phyloP scores from a whole-genome alignment of 352 stramenopile genomes.

The Phytophthora syringae region DNA sequence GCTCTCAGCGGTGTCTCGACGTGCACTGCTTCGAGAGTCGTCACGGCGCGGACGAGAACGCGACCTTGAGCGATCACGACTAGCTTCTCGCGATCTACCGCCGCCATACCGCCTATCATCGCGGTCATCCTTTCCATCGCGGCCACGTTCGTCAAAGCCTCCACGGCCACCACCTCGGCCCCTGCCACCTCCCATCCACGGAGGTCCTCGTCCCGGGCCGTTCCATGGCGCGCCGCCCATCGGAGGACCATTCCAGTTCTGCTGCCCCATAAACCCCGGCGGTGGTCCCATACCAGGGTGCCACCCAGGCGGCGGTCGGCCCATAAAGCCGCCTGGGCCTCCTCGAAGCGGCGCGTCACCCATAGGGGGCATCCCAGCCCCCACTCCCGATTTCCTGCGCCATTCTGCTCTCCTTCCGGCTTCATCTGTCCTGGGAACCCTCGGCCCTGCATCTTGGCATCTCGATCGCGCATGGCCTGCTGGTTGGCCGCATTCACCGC shows the following conservation, averaged over 20 bases:
- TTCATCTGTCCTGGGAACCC: constrained; percentile 39
- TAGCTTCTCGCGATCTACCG: constrained; percentile 47
- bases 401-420: constrained; percentile 25
- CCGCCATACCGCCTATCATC: constrained; percentile 30
- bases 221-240: constrained; percentile 51
- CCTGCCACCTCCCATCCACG: constrained; percentile 64
- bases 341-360: constrained; percentile 34
- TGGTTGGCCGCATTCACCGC: constrained; percentile 64
- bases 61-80: constrained; percentile 67
- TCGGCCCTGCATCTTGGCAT: constrained; percentile 43
- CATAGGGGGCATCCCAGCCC: constrained; percentile 29
- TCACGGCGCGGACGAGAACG: constrained; percentile 45
- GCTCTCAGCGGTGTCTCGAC: constrained; percentile 24
- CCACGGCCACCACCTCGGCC: constrained; percentile 43
- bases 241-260: constrained; percentile 57
- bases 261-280: constrained; percentile 45
- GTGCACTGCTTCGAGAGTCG: constrained; percentile 29
- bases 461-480: constrained; percentile 43
- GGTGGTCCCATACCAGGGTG: constrained; percentile 76
- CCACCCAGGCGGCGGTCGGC: constrained; percentile 59
- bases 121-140: constrained; percentile 43
- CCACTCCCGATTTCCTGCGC: constrained; percentile 26
- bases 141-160: constrained; percentile 53
- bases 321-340: constrained; percentile 57
- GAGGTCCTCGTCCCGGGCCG: constrained; percentile 45